phyloP scores from a whole-genome alignment of 139 green algal species.

The Micromonas commoda region DNA sequence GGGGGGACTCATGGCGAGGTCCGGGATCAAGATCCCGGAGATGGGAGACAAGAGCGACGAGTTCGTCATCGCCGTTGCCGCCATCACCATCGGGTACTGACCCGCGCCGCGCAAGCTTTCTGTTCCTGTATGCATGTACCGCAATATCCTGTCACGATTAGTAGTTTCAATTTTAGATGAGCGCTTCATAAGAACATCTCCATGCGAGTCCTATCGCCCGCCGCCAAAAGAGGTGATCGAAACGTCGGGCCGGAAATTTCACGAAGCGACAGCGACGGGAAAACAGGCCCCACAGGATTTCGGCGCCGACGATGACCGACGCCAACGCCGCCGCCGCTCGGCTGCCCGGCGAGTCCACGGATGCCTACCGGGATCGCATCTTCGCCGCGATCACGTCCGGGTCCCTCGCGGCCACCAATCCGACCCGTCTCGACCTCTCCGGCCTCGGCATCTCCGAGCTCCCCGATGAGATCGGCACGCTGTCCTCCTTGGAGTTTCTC shows the following conservation, averaged over 20 bases:
- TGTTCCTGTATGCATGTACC: too few relatives aligned
- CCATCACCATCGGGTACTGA: conserved; percentile 46
- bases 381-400: not conserved
- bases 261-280: too few relatives aligned
- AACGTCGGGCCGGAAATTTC: too few relatives aligned
- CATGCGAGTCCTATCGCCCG: too few relatives aligned
- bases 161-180: too few relatives aligned
- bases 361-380: not conserved
- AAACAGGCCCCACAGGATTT: too few relatives aligned
- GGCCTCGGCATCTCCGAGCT: not conserved
- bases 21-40: conserved; percentile 35
- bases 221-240: too few relatives aligned
- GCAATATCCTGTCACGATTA: too few relatives aligned
- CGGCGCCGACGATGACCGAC: too few relatives aligned
- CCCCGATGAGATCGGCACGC: not conserved
- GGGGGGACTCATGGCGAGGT: conserved; percentile 35
- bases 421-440: not conserved
- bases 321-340: not conserved
- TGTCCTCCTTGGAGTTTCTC: conserved; percentile 5
- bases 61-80: conserved; percentile 39
- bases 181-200: too few relatives aligned
- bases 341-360: not conserved
- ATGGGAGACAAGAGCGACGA: conserved; percentile 44
- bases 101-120: not conserved
- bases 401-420: not conserved